Percentiles rank a stretch among this genome's conserved stretches.
phyloP scores from a whole-genome alignment of 139 green algal genomes.

The Tetradesmus obliquus region DNA sequence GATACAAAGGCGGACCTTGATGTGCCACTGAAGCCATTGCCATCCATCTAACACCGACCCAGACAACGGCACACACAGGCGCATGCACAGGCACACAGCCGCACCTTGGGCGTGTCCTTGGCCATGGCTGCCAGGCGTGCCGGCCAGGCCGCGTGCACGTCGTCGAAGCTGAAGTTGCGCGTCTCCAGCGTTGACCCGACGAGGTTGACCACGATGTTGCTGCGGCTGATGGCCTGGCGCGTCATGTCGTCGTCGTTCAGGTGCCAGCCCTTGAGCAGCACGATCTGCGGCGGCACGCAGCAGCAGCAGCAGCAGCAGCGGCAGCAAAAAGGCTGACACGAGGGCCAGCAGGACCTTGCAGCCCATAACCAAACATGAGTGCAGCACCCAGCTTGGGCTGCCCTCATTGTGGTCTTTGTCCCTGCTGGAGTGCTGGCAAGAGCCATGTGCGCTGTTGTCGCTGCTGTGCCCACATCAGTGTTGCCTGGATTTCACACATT shows the following conservation, averaged over 20 bases:
- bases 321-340: too few relatives aligned
- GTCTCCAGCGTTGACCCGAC: constrained; percentile 92
- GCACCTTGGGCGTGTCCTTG: constrained; percentile 37
- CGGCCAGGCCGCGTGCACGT: constrained; percentile 73
- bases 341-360: too few relatives aligned
- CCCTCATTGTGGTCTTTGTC: background rate
- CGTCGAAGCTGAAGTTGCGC: constrained; percentile 93
- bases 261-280: constrained; percentile 72
- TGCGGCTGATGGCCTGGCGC: constrained; percentile 69
- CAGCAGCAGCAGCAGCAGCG: background rate
- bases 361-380: too few relatives aligned
- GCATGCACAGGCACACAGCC: too few relatives aligned
- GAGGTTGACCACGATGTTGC: constrained; percentile 94
- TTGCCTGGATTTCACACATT: too few relatives aligned
- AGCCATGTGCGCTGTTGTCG: too few relatives aligned
- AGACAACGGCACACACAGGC: too few relatives aligned
- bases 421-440: background rate
- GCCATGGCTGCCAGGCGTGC: constrained; percentile 65
- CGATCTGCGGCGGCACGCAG: constrained; percentile 52
- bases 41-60: too few relatives aligned
- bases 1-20: too few relatives aligned
- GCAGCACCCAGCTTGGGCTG: too few relatives aligned
- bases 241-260: constrained; percentile 85
- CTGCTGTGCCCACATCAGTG: too few relatives aligned
- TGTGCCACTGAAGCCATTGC: too few relatives aligned